Evolutionary conservation across 202 grass and related monocot genomes (phyloP).

Genomic region (Panicum virgatum): DNA sequence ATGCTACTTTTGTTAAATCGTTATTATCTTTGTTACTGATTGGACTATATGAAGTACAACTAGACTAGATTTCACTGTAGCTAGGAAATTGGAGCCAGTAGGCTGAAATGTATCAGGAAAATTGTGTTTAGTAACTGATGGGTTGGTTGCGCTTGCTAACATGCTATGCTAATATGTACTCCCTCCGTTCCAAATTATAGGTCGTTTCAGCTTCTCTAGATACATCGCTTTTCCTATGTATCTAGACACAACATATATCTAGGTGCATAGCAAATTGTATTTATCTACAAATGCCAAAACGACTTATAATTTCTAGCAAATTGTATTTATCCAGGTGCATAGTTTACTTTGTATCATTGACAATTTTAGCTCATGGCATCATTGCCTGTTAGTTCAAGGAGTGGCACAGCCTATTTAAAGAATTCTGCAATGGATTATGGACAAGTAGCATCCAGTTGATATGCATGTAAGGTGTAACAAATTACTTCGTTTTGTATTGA

Average conservation of each 20-base stretch:
- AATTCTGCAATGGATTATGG: neutral
- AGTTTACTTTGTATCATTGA: too few relatives aligned
- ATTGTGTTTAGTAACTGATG: neutral
- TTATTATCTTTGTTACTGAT: neutral
- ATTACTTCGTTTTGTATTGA: neutral
- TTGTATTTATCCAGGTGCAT: too few relatives aligned
- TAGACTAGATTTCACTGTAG: neutral
- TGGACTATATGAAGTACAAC: neutral
- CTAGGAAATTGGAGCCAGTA: constrained; percentile 2
- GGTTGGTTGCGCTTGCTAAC: neutral
- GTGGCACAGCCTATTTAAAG: neutral
- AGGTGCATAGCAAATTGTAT: too few relatives aligned
- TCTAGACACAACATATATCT: too few relatives aligned
- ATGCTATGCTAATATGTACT: neutral
- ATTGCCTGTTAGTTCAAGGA: constrained; percentile 8
- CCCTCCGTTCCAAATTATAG: too few relatives aligned
- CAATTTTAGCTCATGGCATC: neutral
- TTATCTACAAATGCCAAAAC: too few relatives aligned
- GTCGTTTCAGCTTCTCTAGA: too few relatives aligned
- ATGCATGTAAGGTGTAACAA: neutral
- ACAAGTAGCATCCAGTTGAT: neutral
- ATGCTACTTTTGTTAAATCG: constrained; percentile 12
- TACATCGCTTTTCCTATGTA: too few relatives aligned
- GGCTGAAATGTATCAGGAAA: neutral
- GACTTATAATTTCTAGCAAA: too few relatives aligned